Base-by-base conservation (phyloP, 192 early-diverging fungal genomes). In the Entomortierella beljakovae region DNA sequence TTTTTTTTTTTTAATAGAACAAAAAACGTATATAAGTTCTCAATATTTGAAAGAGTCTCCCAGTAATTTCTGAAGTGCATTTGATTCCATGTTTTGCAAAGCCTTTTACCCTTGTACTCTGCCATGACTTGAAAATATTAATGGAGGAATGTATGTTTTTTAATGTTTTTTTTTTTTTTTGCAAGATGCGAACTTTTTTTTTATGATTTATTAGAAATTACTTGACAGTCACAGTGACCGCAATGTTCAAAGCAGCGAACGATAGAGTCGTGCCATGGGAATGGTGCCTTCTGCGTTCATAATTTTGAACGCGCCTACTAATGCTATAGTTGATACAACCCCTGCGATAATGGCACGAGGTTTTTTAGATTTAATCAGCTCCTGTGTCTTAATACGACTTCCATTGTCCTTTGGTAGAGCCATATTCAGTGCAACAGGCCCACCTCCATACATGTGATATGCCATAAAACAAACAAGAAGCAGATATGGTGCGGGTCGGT, bases 31-130 rank as follows among this genome's bases (percentile, higher is more conserved):
- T 1, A 3, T 20, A 56, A 28, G 10, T 28, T 0, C 26, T 33
- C 37, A 38, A 20, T 46, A 20, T 20, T 46, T 4, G 15, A 46
- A 46, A 20, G 43, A 46, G n/a, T n/a, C n/a, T n/a, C n/a, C n/a
- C n/a, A n/a, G n/a, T n/a, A n/a, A n/a, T n/a, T n/a, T n/a, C n/a
- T n/a, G n/a, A n/a, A n/a, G n/a, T n/a, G n/a, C n/a, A n/a, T n/a
- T n/a, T n/a, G n/a, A n/a, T n/a, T n/a, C n/a, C n/a, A n/a, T n/a
- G n/a, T n/a, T n/a, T n/a, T n/a, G n/a, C n/a, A n/a, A n/a, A 29
- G 33, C 18, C 20, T 22, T 7, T 35, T 73, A 83, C 81, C 81
- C 61, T 83, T 83, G 37, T 83, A 83, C 59, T 83, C 81, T 23
- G 75, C 75, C 75, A 83, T 83, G 60, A 26, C 66, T 5, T 52